phyloP scores from a whole-genome alignment of 2,329 filamentous ascomycete genomes.

The Penicillium vulpinum region DNA sequence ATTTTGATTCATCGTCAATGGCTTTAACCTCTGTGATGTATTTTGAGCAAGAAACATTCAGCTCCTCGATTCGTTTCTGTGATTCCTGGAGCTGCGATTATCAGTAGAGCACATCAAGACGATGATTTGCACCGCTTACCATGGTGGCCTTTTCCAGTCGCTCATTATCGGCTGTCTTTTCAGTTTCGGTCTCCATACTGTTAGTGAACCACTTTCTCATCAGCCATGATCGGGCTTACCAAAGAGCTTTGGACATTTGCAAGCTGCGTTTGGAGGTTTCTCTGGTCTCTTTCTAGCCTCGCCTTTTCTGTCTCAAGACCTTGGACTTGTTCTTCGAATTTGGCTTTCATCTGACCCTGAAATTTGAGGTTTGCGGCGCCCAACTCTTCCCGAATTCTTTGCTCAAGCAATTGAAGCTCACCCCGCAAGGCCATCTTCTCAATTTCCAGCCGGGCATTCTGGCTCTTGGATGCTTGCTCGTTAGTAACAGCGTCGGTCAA shows the following conservation, averaged over 20 bases:
- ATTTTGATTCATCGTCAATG: constrained; percentile 21
- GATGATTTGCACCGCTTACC: constrained; percentile 14
- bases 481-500: constrained; percentile 22
- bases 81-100: constrained; percentile 21
- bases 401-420: constrained; percentile 24
- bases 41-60: constrained; percentile 17
- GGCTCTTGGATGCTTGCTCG: constrained; percentile 18
- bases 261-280: constrained; percentile 24
- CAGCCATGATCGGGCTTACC: constrained; percentile 19
- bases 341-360: constrained; percentile 29
- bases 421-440: constrained; percentile 25
- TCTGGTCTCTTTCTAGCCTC: constrained; percentile 19
- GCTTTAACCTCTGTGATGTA: constrained; percentile 10
- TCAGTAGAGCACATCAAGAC: constrained; percentile 13
- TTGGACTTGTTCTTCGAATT: constrained; percentile 33
- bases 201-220: constrained; percentile 11
- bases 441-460: constrained; percentile 18
- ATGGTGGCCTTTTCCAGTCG: constrained; percentile 13
- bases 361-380: constrained; percentile 31
- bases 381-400: constrained; percentile 33
- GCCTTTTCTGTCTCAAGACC: constrained; percentile 29
- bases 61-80: constrained; percentile 19
- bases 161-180: constrained; percentile 13
- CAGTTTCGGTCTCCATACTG: constrained; percentile 19
- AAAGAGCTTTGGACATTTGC: constrained; percentile 20